Conservation (phyloP, 306 rosid species). For the Gastrolobium bilobum region DNA sequence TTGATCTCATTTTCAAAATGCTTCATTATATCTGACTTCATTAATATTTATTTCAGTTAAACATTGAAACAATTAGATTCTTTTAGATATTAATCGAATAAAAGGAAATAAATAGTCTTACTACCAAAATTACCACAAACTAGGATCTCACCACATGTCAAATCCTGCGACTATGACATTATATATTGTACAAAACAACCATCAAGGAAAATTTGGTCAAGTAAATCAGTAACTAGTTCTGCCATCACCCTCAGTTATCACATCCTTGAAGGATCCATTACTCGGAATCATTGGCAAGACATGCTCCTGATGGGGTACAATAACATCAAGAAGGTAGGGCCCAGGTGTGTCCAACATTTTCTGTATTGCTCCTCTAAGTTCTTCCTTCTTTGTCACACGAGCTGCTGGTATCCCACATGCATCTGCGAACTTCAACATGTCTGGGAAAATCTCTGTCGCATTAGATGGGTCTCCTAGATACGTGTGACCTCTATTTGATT, state of each 20-base stretch:
- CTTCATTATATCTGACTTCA: neutral
- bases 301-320: conserved; percentile 87
- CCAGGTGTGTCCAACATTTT: no score
- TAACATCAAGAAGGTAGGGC: no score
- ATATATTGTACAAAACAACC: conserved; percentile 46
- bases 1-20: neutral
- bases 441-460: no score
- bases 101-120: conserved; percentile 4
- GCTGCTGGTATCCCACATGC: no score
- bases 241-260: conserved; percentile 92
- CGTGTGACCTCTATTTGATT: conserved; percentile 83
- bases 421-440: no score
- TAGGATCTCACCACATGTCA: neutral
- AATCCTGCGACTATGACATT: conserved; percentile 1
- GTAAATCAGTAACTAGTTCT: conserved; percentile 61
- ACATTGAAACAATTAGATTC: neutral
- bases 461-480: conserved; percentile 36
- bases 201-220: neutral
- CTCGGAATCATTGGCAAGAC: conserved; percentile 97
- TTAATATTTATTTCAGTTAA: neutral
- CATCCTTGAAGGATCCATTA: conserved; percentile 87
- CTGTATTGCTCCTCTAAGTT: no score
- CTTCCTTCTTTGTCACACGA: no score
- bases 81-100: neutral
- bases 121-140: conserved; percentile 27